Percentiles rank a stretch among this genome's conserved stretches.
phyloP scores from a whole-genome alignment of 495 filamentous ascomycete genomes.

The Viridothelium virens region DNA sequence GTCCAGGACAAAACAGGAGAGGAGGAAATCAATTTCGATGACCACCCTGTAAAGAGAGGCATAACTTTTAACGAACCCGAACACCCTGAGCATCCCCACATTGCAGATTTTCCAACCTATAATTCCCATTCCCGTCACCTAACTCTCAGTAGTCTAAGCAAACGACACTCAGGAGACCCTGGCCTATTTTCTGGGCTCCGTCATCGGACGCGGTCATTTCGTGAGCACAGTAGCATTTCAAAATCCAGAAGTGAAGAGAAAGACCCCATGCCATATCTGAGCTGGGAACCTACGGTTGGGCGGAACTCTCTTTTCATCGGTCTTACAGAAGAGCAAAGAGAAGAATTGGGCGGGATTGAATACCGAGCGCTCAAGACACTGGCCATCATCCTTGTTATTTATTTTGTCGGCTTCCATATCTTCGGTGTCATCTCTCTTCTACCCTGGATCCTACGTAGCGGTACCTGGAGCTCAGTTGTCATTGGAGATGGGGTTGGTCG shows the following conservation, averaged over 20 bases:
- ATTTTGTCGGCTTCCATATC: slow-evolving; percentile 67
- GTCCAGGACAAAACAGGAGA: slow-evolving; percentile 9
- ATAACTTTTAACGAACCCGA: slow-evolving; percentile 46
- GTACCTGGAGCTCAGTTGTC: slow-evolving; percentile 45
- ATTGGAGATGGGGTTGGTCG: slow-evolving; percentile 51
- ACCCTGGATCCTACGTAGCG: slow-evolving; percentile 67
- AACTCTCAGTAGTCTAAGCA: neutral
- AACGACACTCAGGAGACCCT: neutral
- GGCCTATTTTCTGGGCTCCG: neutral
- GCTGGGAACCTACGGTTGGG: slow-evolving; percentile 85
- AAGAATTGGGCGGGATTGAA: slow-evolving; percentile 91
- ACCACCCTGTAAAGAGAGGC: slow-evolving; percentile 34
- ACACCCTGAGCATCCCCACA: slow-evolving; percentile 24
- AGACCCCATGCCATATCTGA: slow-evolving; percentile 74
- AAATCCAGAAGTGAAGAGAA: slow-evolving; percentile 38
- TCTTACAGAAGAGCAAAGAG: slow-evolving; percentile 78
- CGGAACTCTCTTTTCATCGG: slow-evolving; percentile 88
- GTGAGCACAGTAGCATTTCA: slow-evolving; percentile 28
- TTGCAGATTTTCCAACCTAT: neutral
- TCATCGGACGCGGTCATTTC: slow-evolving; percentile 1
- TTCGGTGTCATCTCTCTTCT: slow-evolving; percentile 63
- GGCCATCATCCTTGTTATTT: slow-evolving; percentile 63
- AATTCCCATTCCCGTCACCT: neutral
- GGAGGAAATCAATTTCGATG: slow-evolving; percentile 33
- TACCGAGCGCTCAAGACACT: slow-evolving; percentile 85